Evolutionary conservation across 2,329 filamentous ascomycete species (phyloP).

Genomic region (Neofusicoccum umdonicola): DNA sequence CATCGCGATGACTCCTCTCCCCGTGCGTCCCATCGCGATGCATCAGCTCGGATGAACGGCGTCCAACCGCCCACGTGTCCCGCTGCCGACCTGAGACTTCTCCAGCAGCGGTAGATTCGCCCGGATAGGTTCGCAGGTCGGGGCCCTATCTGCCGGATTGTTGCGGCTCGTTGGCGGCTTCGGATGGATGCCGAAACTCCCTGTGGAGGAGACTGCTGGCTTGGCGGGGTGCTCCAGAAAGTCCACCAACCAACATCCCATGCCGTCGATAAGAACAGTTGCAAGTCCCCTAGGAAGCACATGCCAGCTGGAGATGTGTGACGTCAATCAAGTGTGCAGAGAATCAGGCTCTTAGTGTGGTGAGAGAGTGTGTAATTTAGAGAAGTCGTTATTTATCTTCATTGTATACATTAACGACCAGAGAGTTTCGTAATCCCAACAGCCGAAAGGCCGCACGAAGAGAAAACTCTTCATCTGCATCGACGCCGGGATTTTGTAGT

Average conservation of each 20-base stretch:
- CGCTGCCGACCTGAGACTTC: neutral
- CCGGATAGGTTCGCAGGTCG: neutral
- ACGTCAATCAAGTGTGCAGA: neutral
- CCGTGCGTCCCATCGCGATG: no score
- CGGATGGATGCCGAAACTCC: neutral
- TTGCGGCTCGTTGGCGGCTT: neutral
- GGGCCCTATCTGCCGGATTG: neutral
- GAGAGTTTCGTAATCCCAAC: neutral
- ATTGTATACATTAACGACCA: slow-evolving; percentile 5
- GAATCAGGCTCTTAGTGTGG: no score
- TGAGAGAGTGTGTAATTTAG: neutral
- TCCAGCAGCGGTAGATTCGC: neutral
- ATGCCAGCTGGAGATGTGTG: neutral
- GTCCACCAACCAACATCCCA: neutral
- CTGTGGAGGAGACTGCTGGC: neutral
- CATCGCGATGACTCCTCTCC: neutral
- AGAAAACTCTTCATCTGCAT: neutral
- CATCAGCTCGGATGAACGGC: no score
- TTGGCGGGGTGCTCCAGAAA: neutral
- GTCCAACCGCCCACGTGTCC: neutral
- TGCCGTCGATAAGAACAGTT: neutral
- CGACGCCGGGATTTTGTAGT: neutral
- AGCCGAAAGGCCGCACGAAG: neutral
- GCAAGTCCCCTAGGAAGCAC: neutral
- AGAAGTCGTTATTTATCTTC: neutral